These are phyloP conservation scores for Anthracocystis setariae DNA, from an alignment of 1,284 basidiomycete genomes.

Conservation along the genomic window DNA sequence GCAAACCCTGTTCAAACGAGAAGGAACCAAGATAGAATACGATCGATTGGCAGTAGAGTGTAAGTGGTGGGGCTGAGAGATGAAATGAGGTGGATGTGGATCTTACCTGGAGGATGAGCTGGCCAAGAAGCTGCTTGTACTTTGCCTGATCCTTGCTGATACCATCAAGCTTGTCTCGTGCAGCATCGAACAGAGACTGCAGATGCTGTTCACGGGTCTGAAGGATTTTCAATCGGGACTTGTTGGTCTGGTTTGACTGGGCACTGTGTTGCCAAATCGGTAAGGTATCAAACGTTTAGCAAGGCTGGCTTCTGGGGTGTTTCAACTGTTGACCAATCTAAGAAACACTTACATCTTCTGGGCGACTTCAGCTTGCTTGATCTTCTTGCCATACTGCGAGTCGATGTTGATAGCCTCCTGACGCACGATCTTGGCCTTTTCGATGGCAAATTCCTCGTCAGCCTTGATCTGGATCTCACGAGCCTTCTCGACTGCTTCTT, in stretches of 20 bases:
- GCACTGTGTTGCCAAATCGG: slow-evolving; percentile 72
- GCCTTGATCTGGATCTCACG: slow-evolving; percentile 68
- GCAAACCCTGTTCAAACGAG: slow-evolving; percentile 57
- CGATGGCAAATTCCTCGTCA: slow-evolving; percentile 67
- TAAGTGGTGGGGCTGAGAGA: not conserved
- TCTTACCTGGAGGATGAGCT: slow-evolving; percentile 79
- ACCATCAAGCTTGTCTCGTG: slow-evolving; percentile 75
- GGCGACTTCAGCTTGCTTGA: slow-evolving; percentile 62
- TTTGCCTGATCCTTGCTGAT: slow-evolving; percentile 78
- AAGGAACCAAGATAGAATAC: too few relatives aligned
- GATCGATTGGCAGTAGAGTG: not conserved
- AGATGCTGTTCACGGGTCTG: slow-evolving; percentile 92
- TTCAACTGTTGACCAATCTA: not conserved
- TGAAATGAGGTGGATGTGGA: not conserved
- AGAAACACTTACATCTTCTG: slow-evolving; percentile 62
- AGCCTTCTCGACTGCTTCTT: slow-evolving; percentile 67
- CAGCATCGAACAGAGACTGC: slow-evolving; percentile 84
- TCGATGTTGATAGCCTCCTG: slow-evolving; percentile 65
- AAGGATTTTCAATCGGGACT: slow-evolving; percentile 89
- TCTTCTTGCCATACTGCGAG: slow-evolving; percentile 65
- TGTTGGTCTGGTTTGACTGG: slow-evolving; percentile 92
- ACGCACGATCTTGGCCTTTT: slow-evolving; percentile 67
- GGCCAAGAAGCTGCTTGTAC: slow-evolving; percentile 56
- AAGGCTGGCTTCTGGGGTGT: not conserved
- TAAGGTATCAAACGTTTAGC: not conserved